Evolutionary conservation across 2,329 filamentous ascomycete species (phyloP).

Genomic region (Magnaporthiopsis rhizophila): DNA sequence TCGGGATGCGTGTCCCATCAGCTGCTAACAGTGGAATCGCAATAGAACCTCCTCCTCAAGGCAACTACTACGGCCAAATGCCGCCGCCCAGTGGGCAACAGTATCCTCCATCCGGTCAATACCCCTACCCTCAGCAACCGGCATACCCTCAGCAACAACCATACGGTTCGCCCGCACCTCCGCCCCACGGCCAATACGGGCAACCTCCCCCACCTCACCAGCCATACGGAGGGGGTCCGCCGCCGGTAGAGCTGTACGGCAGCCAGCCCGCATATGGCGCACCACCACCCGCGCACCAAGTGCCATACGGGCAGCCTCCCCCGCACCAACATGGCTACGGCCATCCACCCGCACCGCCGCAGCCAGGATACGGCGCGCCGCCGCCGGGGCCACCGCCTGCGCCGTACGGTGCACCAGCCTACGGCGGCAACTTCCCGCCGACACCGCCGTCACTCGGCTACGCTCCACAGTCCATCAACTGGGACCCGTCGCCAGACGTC

Average conservation of each 20-base stretch:
- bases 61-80: conserved; percentile 21
- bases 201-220: conserved; percentile 18
- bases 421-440: conserved; percentile 32
- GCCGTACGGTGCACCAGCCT: conserved; percentile 13
- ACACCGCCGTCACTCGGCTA: conserved; percentile 68
- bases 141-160: conserved; percentile 17
- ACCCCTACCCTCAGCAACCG: conserved; percentile 21
- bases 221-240: conserved; percentile 18
- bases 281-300: conserved; percentile 17
- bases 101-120: conserved; percentile 22
- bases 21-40: background rate
- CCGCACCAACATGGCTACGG: conserved; percentile 24
- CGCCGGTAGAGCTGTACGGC: conserved; percentile 16
- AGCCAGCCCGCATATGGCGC: conserved; percentile 29
- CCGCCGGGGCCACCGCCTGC: conserved; percentile 25
- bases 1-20: background rate
- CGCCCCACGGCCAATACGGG: conserved; percentile 23
- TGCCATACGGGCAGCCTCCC: conserved; percentile 18
- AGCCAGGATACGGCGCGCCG: conserved; percentile 25
- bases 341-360: conserved; percentile 15
- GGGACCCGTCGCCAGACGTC: conserved; percentile 61
- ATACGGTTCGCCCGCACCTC: conserved; percentile 20
- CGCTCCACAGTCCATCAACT: conserved; percentile 59
- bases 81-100: conserved; percentile 15
- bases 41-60: conserved; percentile 14